A percentile compares a stretch with the other conserved stretches of the same genome.
Conservation (phyloP, 2,329 filamentous ascomycete species). For the Didymella arachidicola region DNA sequence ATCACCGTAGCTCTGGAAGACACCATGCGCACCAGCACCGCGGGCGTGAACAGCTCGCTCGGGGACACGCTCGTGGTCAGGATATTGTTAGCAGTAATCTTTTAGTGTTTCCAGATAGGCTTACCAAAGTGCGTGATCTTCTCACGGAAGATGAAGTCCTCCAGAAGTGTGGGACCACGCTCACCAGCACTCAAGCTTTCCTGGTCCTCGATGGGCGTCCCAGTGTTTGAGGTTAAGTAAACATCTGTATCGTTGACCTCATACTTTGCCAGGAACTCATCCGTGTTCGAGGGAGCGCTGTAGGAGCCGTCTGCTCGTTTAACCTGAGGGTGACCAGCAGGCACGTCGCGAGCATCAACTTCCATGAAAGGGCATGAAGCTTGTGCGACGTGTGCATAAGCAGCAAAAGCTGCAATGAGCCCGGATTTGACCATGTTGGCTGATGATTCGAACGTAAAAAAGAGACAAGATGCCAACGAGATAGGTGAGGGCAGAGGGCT, state of each 20-base stretch:
- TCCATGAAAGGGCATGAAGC: constrained; percentile 51
- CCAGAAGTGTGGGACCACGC: constrained; percentile 71
- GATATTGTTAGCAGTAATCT: neutral
- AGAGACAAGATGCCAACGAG: neutral
- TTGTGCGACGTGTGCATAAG: constrained; percentile 30
- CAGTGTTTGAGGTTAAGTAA: constrained; percentile 68
- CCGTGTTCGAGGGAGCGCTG: constrained; percentile 29
- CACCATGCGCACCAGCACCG: constrained; percentile 72
- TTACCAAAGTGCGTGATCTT: constrained; percentile 55
- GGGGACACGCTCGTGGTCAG: constrained; percentile 67
- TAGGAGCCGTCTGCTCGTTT: constrained; percentile 35
- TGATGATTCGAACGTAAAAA: constrained; percentile 4
- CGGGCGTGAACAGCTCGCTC: constrained; percentile 71
- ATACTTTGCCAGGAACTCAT: constrained; percentile 48
- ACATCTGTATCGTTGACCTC: constrained; percentile 48
- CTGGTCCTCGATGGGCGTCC: constrained; percentile 72
- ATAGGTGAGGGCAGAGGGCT: constrained; percentile 10
- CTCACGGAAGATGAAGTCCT: constrained; percentile 76
- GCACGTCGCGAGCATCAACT: constrained; percentile 37
- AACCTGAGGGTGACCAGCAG: constrained; percentile 40
- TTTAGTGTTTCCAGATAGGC: neutral
- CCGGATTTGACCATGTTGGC: constrained; percentile 36
- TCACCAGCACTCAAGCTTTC: constrained; percentile 71
- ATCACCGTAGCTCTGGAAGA: constrained; percentile 72
- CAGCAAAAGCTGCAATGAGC: constrained; percentile 38